These are phyloP conservation scores for Exophiala oligosperma DNA, from an alignment of 2,329 filamentous ascomycete genomes.

Conservation along the genomic window DNA sequence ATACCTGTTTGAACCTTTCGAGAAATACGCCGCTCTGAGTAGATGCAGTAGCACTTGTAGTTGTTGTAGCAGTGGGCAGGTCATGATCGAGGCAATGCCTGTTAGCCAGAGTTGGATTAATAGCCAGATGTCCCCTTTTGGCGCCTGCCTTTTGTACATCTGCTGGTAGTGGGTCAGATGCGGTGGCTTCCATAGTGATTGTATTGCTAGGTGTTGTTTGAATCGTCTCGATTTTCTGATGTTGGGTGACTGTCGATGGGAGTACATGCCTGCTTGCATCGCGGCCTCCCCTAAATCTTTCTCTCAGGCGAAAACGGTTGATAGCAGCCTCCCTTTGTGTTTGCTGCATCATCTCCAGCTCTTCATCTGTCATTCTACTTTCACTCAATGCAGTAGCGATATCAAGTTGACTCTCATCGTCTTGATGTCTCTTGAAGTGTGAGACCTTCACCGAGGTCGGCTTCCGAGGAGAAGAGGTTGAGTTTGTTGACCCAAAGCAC, in stretches of 20 bases:
- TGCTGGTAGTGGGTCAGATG: not conserved
- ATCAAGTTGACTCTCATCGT: conserved; percentile 10
- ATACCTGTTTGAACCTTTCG: conserved; percentile 10
- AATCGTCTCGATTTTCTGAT: not conserved
- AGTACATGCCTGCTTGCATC: not conserved
- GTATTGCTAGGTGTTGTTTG: not conserved
- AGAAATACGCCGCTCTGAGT: not conserved
- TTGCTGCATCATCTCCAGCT: conserved; percentile 19
- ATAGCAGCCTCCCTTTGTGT: conserved; percentile 21
- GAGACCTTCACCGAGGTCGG: conserved; percentile 4
- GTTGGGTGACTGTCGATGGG: not conserved
- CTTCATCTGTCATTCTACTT: conserved; percentile 23
- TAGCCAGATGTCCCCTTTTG: conserved; percentile 1
- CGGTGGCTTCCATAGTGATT: conserved; percentile 1
- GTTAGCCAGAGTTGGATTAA: conserved; percentile 15
- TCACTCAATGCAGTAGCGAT: conserved; percentile 17
- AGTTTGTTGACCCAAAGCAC: conserved; percentile 12
- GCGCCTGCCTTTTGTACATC: not conserved
- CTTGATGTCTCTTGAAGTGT: not conserved
- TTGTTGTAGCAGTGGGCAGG: conserved; percentile 6
- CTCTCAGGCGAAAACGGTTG: conserved; percentile 17
- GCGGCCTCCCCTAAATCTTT: not conserved
- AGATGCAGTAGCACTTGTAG: conserved; percentile 8
- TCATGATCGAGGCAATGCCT: not conserved
- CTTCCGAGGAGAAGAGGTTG: conserved; percentile 22